Base-by-base conservation (phyloP, 208 protist genomes). In the Trypanosomatidae sp. region DNA sequence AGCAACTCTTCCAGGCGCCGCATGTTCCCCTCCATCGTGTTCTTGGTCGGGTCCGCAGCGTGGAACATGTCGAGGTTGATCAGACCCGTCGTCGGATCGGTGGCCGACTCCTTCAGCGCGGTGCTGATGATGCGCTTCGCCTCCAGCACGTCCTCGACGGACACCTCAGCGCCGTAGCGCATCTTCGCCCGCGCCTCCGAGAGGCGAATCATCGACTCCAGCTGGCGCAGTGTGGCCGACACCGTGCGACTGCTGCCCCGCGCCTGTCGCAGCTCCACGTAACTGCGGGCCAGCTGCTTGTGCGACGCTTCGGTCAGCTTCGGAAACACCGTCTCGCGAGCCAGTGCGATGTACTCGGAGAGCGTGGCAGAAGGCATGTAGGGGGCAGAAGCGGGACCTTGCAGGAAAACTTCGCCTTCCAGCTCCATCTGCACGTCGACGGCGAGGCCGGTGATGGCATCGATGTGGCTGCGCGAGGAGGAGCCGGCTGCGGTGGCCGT, bases 181-280 rank as follows among this genome's bases (percentile, higher is more conserved):
- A 99, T 98, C 82, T 96, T 97, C 28, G 95, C 91, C 15, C 83
- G 80, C 44, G 95, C 90, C 82, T 99, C 97, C n/a, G 94, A 79
- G 1, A 99, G 87, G 8, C 99, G 97, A 66, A 99, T 99, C 69
- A 99, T 92, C 39, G 97, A 99, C 81, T 99, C 99, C 0, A 99
- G 90, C 86, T 99, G 99, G 44, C 99, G 89, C 41, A 99, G 90
- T 19, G 99, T 99, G 0, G 99, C 99, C 6, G 98, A 97, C 25
- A 99, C 98, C 9, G 98, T 98, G 46, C 96, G 97, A 6, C 77
- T 86, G 73, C 87, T 91, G 28, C 92, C 91, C 15, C 97, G 92
- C 1, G 91, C 80, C 6, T 84, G 76, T 13, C 98, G 90, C 87
- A 99, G 91, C 46, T 97, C 89, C 33, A 98, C 93, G 90, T 99